Conservation (phyloP, 352 stramenopile species). For the Globisporangium parvum region DNA sequence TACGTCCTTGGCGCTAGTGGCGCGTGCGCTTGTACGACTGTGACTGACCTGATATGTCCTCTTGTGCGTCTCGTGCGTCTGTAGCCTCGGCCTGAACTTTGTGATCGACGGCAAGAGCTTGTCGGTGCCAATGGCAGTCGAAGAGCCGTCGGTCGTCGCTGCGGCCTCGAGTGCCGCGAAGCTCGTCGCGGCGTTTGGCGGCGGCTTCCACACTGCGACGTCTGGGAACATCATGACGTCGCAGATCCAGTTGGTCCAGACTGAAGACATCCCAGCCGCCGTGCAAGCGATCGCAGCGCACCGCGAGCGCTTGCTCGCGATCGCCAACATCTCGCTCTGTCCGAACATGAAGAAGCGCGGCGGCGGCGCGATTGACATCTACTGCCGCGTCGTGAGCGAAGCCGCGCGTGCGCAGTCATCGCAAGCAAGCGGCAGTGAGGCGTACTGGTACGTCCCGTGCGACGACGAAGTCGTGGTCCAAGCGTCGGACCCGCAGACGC, state of each 20-base stretch:
- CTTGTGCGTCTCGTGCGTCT: background rate
- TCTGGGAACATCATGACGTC: slow-evolving; percentile 85
- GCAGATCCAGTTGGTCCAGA: slow-evolving; percentile 79
- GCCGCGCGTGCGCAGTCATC: slow-evolving; percentile 17
- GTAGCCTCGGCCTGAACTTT: slow-evolving; percentile 78
- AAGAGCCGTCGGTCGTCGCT: slow-evolving; percentile 82
- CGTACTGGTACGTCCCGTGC: slow-evolving; percentile 55
- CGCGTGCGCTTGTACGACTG: background rate
- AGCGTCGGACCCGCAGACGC: slow-evolving; percentile 18
- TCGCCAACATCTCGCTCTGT: slow-evolving; percentile 75
- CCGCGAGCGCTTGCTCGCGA: slow-evolving; percentile 49
- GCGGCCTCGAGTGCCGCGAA: slow-evolving; percentile 81
- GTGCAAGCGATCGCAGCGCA: slow-evolving; percentile 45
- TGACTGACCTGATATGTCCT: background rate
- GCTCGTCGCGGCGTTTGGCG: slow-evolving; percentile 60
- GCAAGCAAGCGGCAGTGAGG: slow-evolving; percentile 10
- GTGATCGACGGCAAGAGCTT: slow-evolving; percentile 74
- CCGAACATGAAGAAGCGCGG: slow-evolving; percentile 84
- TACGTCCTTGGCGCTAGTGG: slow-evolving; percentile 16
- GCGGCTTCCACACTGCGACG: slow-evolving; percentile 68
- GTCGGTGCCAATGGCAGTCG: slow-evolving; percentile 80
- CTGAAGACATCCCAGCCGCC: slow-evolving; percentile 46
- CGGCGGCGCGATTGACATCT: slow-evolving; percentile 72
- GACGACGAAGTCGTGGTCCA: slow-evolving; percentile 49
- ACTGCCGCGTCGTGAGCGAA: slow-evolving; percentile 73